phyloP scores from a whole-genome alignment of 148 eudicot species.

The Rhododendron molle region DNA sequence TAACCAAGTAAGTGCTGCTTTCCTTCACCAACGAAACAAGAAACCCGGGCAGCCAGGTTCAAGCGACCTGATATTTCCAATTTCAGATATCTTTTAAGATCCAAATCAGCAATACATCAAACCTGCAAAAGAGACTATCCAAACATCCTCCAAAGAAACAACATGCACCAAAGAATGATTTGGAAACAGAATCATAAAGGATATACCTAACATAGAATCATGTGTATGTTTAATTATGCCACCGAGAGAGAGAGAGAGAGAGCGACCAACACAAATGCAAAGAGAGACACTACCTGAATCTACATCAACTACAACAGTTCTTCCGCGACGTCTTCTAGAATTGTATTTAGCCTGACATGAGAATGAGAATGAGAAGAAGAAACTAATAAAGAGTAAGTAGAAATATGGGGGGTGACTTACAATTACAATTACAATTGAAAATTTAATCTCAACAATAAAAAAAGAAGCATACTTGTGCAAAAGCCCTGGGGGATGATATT shows the following conservation, averaged over 20 bases:
- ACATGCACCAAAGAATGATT: background rate
- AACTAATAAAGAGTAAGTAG: background rate
- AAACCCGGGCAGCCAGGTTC: background rate
- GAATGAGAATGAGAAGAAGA: slow-evolving; percentile 8
- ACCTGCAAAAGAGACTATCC: background rate
- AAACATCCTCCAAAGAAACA: background rate
- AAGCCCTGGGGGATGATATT: slow-evolving; percentile 68
- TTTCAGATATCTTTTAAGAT: background rate
- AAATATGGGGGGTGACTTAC: background rate
- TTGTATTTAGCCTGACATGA: slow-evolving; percentile 66
- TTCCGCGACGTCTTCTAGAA: slow-evolving; percentile 55
- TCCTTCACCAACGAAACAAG: background rate
- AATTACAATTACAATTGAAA: background rate
- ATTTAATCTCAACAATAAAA: background rate
- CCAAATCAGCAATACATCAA: background rate
- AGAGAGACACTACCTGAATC: slow-evolving; percentile 44
- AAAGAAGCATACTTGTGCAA: slow-evolving; percentile 54
- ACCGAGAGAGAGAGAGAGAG: background rate
- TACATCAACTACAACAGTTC: slow-evolving; percentile 57
- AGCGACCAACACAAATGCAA: background rate
- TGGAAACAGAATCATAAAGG: background rate
- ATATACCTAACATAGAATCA: background rate
- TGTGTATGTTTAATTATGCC: background rate
- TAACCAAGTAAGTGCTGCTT: background rate
- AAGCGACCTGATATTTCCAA: background rate